These are phyloP conservation scores for Irpex rosettiformis DNA, from an alignment of 1,284 basidiomycete species.

Conservation along the genomic window DNA sequence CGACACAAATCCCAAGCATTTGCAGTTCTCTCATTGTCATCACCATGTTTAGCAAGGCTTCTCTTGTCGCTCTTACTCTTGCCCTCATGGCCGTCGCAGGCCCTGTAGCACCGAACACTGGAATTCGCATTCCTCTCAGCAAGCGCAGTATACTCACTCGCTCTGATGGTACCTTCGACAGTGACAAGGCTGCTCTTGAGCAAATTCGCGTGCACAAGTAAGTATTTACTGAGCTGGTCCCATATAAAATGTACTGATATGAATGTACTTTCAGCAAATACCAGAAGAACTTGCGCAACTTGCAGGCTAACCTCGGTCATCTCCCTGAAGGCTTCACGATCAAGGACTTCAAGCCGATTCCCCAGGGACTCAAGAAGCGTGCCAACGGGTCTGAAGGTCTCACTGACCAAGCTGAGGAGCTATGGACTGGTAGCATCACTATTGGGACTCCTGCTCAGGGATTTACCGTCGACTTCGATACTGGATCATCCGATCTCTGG, in stretches of 20 bases:
- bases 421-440: conserved; percentile 2
- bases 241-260: not conserved
- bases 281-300: conserved; percentile 4
- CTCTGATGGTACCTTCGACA: conserved; percentile 6
- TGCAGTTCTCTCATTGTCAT: not conserved
- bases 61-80: conserved; percentile 1
- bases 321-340: conserved; percentile 6
- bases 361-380: conserved; percentile 2
- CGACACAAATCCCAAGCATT: not conserved
- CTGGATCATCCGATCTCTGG: conserved; percentile 16
- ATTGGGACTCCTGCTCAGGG: conserved; percentile 5
- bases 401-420: not conserved
- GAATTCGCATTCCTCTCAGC: not conserved
- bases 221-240: not conserved
- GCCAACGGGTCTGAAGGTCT: not conserved
- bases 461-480: conserved; percentile 15
- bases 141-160: conserved; percentile 2
- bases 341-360: not conserved
- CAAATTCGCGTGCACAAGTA: conserved; percentile 4
- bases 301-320: conserved; percentile 1
- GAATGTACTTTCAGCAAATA: conserved; percentile 1
- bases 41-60: not conserved
- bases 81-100: conserved; percentile 4
- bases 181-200: conserved; percentile 3
- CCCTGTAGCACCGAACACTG: conserved; percentile 1